phyloP scores from a whole-genome alignment of 495 filamentous ascomycete genomes.

The Penicillium maclennaniae region DNA sequence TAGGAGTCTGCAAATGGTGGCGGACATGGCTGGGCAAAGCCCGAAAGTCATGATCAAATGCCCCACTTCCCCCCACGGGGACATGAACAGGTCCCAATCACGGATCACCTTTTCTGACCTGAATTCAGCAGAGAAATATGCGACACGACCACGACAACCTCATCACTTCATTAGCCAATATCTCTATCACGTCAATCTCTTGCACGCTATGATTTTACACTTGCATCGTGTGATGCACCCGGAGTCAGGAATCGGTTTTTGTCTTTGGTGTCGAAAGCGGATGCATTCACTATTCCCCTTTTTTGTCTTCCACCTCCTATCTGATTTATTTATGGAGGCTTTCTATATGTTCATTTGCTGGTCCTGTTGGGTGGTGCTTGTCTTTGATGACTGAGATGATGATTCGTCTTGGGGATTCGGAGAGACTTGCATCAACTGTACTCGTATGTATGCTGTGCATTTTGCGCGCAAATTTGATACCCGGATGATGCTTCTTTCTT shows the following conservation, averaged over 20 bases:
- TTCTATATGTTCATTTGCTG: slow-evolving; percentile 12
- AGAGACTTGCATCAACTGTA: slow-evolving; percentile 9
- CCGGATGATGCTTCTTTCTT: slow-evolving; percentile 2
- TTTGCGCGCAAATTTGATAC: slow-evolving; percentile 21
- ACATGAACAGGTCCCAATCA: not conserved
- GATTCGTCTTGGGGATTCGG: not conserved
- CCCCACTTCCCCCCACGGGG: not conserved
- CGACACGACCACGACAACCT: slow-evolving; percentile 20
- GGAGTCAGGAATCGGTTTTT: slow-evolving; percentile 13
- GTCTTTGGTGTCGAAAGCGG: slow-evolving; percentile 9
- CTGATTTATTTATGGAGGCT: not conserved
- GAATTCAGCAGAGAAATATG: slow-evolving; percentile 2
- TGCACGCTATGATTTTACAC: slow-evolving; percentile 14
- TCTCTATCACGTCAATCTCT: slow-evolving; percentile 1
- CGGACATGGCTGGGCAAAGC: slow-evolving; percentile 52
- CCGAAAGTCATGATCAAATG: slow-evolving; percentile 22
- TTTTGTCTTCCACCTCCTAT: not conserved
- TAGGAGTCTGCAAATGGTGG: slow-evolving; percentile 61
- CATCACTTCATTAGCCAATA: slow-evolving; percentile 13
- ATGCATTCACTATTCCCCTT: slow-evolving; percentile 8
- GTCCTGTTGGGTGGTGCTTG: not conserved
- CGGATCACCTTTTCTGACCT: not conserved
- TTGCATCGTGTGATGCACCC: slow-evolving; percentile 10
- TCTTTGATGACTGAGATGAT: not conserved
- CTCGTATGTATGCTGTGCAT: slow-evolving; percentile 14